Base-by-base conservation (phyloP, 805 yeast species). In the Scheffersomyces coipomensis region DNA sequence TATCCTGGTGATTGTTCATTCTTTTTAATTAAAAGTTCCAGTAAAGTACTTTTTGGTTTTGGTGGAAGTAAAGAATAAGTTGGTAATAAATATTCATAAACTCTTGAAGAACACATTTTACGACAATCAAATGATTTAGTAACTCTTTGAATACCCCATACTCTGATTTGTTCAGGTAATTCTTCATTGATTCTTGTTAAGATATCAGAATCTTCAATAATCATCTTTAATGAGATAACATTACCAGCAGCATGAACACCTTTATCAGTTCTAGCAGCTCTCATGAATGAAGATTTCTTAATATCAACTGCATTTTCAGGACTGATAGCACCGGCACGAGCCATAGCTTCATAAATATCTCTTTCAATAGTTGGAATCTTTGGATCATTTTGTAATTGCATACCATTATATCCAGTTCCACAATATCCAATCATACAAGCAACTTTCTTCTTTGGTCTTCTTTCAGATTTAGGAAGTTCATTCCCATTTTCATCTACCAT, bases 231-330 rank as follows among this genome's bases (percentile, higher is more conserved):
- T 12, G 95, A 84, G 32, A 91, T 77, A 17, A 89, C 88, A 59
- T 90, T 90, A 21, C 97, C 97, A 2, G 97, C 96, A 10, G 98
- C 97, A 64, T 90, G 98, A 18, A 90, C 98, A 44, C 97, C 98
- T 62, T 91, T 91, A 62, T 90, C 98, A 3, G 91, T 85, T 66
- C 91, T 74, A 4, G 91, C 91, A 37, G 90, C 88, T 61, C 93
- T 74, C 87, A 82, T 83, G 56, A 91, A 86, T 0, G 93, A 89
- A 38, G 81, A 78, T 58, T 90, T 90, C 57, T 88, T 89, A 53
- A 90, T 78, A 58, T 91, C 97, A 42, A 81, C 84, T 5, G 96
- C 79, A 61, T 90, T 90, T 52, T 86, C 93, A 43, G 79, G 78
- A 1, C 95, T 85, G 40, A 90, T 78, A 4, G 96, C 97, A 15